Base-by-base conservation (phyloP, 345 rosid species). In the Murraya koenigii region DNA sequence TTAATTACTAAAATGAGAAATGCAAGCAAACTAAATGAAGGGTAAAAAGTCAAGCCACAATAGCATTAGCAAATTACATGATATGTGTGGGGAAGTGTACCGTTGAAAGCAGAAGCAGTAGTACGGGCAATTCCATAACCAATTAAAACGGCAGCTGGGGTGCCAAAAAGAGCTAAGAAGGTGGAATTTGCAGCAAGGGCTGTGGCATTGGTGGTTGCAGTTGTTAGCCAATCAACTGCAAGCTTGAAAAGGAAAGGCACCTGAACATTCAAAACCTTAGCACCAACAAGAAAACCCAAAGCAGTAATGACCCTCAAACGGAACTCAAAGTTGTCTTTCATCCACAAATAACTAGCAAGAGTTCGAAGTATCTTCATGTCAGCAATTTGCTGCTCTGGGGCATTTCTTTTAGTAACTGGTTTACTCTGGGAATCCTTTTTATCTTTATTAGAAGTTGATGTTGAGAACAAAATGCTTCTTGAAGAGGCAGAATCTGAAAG, bases 41-140 rank as follows among this genome's bases (percentile, higher is more conserved):
- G 23, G 36, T 8, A 20, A n/a, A 23, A 70, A 1, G 28, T 3
- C 2, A n/a, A 36, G 19, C 49, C 17, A 13, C 22, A 39, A 66
- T 22, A 66, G 69, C 1, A 52, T 15, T 66, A 36, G 13, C 20
- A 6, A 36, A 72, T 73, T 25, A 38, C 66, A 36, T 26, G 56
- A 28, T 19, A 32, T 20, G 38, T 30, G 74, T 13, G 30, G 30
- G 39, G n/a, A 23, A 23, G 59, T 56, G 52, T 86, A 92, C 99
- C 98, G 74, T 96, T 96, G 81, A 96, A 96, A 83, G 95, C 97
- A 81, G 99, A 83, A 62, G 97, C 88, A 0, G 90, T 90, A 1
- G 86, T 19, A 55, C 99, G 93, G 38, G 99, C 98, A 85, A 94
- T 92, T 69, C 99, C 99, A 64, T 96, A 94, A 20, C 99, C 98